phyloP scores from a whole-genome alignment of 257 asterid genomes.

The Gentiana macrophylla region DNA sequence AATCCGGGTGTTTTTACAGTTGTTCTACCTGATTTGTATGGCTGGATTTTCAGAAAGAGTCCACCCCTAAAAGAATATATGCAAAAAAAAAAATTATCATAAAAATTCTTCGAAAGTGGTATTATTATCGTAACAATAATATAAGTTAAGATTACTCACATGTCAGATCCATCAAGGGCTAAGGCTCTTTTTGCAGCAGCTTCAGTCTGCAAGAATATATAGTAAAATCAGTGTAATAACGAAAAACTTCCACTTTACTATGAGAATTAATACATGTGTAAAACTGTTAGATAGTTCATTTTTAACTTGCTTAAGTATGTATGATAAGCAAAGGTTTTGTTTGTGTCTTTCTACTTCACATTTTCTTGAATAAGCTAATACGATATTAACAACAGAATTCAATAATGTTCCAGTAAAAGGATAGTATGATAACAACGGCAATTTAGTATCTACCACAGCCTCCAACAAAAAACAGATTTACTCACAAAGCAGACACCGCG shows the following conservation, averaged over 20 bases:
- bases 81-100: not conserved
- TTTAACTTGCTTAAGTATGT: too few species aligned
- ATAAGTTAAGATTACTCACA: slow-evolving; percentile 35
- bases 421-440: too few species aligned
- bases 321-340: too few species aligned
- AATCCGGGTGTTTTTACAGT: slow-evolving; percentile 40
- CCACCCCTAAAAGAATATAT: slow-evolving; percentile 56
- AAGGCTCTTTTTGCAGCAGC: slow-evolving; percentile 89
- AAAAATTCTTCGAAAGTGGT: not conserved
- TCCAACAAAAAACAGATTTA: too few species aligned
- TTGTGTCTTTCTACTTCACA: too few species aligned
- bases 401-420: too few species aligned
- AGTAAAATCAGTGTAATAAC: slow-evolving; percentile 2
- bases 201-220: slow-evolving; percentile 53
- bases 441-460: too few species aligned
- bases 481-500: too few species aligned
- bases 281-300: not conserved
- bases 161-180: slow-evolving; percentile 89
- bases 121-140: not conserved
- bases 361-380: too few species aligned
- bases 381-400: too few species aligned
- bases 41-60: slow-evolving; percentile 66
- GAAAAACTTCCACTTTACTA: not conserved
- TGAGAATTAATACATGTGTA: not conserved
- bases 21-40: slow-evolving; percentile 47